phyloP scores from a whole-genome alignment of 2,329 filamentous ascomycete genomes.

The Ophiostoma fasciatum region DNA sequence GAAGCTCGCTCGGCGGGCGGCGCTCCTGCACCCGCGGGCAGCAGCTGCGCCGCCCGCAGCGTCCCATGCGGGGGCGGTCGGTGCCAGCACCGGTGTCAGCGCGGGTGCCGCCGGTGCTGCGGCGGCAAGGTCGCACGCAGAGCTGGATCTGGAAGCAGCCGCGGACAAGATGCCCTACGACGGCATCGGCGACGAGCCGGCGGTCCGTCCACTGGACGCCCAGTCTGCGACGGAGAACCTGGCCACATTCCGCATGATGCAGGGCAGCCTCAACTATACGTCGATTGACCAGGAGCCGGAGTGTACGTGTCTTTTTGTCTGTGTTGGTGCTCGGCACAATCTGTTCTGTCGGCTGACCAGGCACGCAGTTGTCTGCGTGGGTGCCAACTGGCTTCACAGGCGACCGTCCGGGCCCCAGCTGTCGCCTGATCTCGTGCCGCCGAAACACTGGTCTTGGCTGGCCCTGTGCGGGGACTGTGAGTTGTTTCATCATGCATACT shows the following conservation, averaged over 20 bases:
- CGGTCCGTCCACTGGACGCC: too few relatives aligned
- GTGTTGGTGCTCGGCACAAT: too few relatives aligned
- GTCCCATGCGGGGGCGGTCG: too few relatives aligned
- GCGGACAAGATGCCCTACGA: too few relatives aligned
- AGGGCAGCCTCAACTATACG: conserved; percentile 63
- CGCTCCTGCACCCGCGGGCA: too few relatives aligned
- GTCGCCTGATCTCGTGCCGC: too few relatives aligned
- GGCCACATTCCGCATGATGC: conserved; percentile 36
- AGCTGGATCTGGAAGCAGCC: too few relatives aligned
- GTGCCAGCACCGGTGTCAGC: too few relatives aligned
- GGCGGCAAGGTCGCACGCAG: too few relatives aligned
- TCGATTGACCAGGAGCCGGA: conserved; percentile 53
- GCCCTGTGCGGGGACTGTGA: conserved; percentile 47
- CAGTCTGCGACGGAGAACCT: conserved; percentile 15
- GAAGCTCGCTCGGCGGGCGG: too few relatives aligned
- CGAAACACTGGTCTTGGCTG: conserved; percentile 53
- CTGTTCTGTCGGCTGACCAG: too few relatives aligned
- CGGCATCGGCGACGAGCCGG: not conserved
- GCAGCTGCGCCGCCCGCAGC: too few relatives aligned
- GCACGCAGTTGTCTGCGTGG: conserved; percentile 51
- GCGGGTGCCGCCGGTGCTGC: not conserved
- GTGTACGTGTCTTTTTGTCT: conserved; percentile 32
- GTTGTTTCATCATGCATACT: not conserved
- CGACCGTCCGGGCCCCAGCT: conserved; percentile 17
- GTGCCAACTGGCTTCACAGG: conserved; percentile 49